Evolutionary conservation across 768 basidiomycete genomes (phyloP).

Genomic region (Pleurotus sapidus): DNA sequence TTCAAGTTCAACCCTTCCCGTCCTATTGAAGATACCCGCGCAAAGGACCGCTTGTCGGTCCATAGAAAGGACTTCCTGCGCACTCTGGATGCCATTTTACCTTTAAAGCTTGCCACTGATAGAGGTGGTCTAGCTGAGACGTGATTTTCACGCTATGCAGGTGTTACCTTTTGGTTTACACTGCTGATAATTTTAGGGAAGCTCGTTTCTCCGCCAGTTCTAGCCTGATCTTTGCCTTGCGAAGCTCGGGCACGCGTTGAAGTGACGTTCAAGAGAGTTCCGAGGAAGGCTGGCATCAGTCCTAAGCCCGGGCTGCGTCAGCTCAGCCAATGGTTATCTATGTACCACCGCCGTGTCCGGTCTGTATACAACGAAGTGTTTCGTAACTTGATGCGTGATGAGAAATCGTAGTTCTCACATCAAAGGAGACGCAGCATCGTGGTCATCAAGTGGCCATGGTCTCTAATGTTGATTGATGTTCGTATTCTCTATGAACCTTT

Average conservation of each 20-base stretch:
- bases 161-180: neutral
- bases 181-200: neutral
- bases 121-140: too few species aligned
- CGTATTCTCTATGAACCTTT: neutral
- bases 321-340: too few species aligned
- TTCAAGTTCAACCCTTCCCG: too few species aligned
- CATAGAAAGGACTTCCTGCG: too few species aligned
- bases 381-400: neutral
- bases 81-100: neutral
- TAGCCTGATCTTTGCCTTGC: conserved; percentile 1
- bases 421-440: neutral
- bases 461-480: neutral
- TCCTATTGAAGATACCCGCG: too few species aligned
- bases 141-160: too few species aligned
- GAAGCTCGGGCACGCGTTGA: neutral
- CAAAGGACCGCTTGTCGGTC: too few species aligned
- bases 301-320: too few species aligned
- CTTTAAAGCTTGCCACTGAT: neutral
- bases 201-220: conserved; percentile 1
- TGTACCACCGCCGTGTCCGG: too few species aligned
- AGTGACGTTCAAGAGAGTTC: neutral
- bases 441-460: neutral
- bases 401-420: neutral
- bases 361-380: neutral
- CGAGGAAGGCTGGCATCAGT: neutral